Evolutionary conservation across 768 basidiomycete species (phyloP).

Genomic region (Amanita rimosa): DNA sequence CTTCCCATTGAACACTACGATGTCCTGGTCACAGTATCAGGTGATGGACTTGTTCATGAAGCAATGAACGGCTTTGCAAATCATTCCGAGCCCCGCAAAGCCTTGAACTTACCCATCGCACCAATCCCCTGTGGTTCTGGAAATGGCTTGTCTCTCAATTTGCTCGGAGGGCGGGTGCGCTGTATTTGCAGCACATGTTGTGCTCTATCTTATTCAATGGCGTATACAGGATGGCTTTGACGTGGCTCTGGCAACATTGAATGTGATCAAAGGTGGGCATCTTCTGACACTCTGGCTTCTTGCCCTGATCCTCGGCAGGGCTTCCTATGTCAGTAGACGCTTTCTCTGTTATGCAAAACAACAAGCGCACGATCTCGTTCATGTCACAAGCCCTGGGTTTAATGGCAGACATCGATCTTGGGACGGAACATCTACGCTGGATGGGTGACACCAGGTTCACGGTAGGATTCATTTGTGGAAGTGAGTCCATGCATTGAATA

Average conservation of each 20-base stretch:
- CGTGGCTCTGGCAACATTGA: conserved; percentile 60
- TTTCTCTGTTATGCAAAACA: conserved; percentile 63
- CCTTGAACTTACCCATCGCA: conserved; percentile 58
- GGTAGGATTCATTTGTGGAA: conserved; percentile 56
- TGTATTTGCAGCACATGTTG: conserved; percentile 7
- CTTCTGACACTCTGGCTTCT: not conserved
- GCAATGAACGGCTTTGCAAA: conserved; percentile 73
- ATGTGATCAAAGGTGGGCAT: conserved; percentile 63
- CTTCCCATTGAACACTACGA: conserved; percentile 51
- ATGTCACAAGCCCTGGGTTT: conserved; percentile 77
- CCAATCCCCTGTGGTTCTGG: conserved; percentile 80
- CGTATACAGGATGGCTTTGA: conserved; percentile 51
- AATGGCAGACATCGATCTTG: conserved; percentile 78
- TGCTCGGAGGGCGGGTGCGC: conserved; percentile 49
- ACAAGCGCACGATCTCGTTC: conserved; percentile 58
- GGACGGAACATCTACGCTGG: conserved; percentile 78
- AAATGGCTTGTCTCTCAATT: conserved; percentile 64
- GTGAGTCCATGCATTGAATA: conserved; percentile 25
- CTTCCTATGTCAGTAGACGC: conserved; percentile 65
- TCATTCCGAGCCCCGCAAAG: conserved; percentile 45
- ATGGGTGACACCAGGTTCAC: conserved; percentile 79
- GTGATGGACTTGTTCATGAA: conserved; percentile 80
- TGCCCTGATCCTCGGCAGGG: conserved; percentile 28
- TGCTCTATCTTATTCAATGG: not conserved
- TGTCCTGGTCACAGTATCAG: conserved; percentile 65